Conservation (phyloP, 1,284 basidiomycete genomes). For the Ceratobasidium sp. region DNA sequence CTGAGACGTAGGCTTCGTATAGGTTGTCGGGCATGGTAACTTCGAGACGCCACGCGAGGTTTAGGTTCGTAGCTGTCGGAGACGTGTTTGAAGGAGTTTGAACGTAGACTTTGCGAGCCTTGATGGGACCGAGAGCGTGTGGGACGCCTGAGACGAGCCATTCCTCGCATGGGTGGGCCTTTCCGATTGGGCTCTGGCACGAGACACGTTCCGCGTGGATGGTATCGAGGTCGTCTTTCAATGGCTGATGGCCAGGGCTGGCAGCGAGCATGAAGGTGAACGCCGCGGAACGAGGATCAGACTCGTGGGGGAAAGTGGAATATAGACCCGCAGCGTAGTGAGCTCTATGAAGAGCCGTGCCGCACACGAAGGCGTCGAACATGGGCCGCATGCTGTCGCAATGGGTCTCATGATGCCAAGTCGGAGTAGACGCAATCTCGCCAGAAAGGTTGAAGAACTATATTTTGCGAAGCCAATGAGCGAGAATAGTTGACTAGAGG, state of each 20-base stretch:
- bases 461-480: not conserved
- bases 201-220: conserved; percentile 64
- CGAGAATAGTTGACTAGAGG: conserved; percentile 46
- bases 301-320: conserved; percentile 53
- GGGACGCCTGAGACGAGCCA: conserved; percentile 34
- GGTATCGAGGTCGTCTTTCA: conserved; percentile 64
- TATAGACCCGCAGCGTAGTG: conserved; percentile 7
- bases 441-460: conserved; percentile 75
- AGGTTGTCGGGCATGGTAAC: conserved; percentile 45
- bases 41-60: conserved; percentile 45
- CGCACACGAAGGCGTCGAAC: conserved; percentile 70
- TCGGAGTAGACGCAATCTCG: conserved; percentile 52
- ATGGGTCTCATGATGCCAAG: conserved; percentile 26
- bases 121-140: conserved; percentile 22
- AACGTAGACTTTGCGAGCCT: conserved; percentile 43
- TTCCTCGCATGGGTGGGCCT: conserved; percentile 62
- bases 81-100: conserved; percentile 31
- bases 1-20: conserved; percentile 47
- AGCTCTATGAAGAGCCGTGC: conserved; percentile 3
- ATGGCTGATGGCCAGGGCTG: conserved; percentile 68
- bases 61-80: conserved; percentile 10
- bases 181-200: conserved; percentile 53
- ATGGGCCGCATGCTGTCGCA: conserved; percentile 49
- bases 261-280: conserved; percentile 82
- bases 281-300: conserved; percentile 68